Percentiles rank a stretch among this genome's conserved stretches.
These are phyloP conservation scores for Nasturtium officinale DNA, from an alignment of 345 rosid species.

Conservation along the genomic window DNA sequence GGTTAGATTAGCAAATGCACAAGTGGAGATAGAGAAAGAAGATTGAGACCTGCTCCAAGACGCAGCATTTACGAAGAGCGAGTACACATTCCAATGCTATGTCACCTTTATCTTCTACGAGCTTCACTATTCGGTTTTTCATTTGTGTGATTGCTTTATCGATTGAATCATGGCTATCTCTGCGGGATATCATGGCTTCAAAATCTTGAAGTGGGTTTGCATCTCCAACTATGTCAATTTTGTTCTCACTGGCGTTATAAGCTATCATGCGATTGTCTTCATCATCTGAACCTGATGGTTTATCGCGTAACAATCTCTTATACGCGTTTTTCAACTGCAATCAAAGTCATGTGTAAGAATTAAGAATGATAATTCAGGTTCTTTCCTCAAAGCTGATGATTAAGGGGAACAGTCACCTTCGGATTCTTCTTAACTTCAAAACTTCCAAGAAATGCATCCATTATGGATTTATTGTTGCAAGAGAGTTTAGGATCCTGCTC, in stretches of 20 bases:
- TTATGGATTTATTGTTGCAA: slow-evolving; percentile 51
- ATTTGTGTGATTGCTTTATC: slow-evolving; percentile 65
- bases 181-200: slow-evolving; percentile 76
- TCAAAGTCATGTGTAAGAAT: slow-evolving; percentile 12
- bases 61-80: slow-evolving; percentile 83
- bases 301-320: slow-evolving; percentile 52
- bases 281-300: slow-evolving; percentile 68
- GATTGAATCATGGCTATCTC: slow-evolving; percentile 72
- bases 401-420: slow-evolving; percentile 56
- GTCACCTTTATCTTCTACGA: slow-evolving; percentile 53
- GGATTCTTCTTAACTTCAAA: slow-evolving; percentile 80
- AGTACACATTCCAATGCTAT: slow-evolving; percentile 62
- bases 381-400: background rate
- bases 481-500: slow-evolving; percentile 70
- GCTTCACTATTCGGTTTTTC: slow-evolving; percentile 56
- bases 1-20: background rate
- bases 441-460: slow-evolving; percentile 53
- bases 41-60: slow-evolving; percentile 75
- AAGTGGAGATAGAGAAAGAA: slow-evolving; percentile 24
- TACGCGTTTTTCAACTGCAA: slow-evolving; percentile 71
- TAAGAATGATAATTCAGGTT: slow-evolving; percentile 3
- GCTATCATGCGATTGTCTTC: slow-evolving; percentile 45
- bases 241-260: slow-evolving; percentile 38
- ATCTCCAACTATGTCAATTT: slow-evolving; percentile 58
- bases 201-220: slow-evolving; percentile 75